phyloP scores from a whole-genome alignment of 768 basidiomycete genomes.

The Phlebiopsis flavidoalba region DNA sequence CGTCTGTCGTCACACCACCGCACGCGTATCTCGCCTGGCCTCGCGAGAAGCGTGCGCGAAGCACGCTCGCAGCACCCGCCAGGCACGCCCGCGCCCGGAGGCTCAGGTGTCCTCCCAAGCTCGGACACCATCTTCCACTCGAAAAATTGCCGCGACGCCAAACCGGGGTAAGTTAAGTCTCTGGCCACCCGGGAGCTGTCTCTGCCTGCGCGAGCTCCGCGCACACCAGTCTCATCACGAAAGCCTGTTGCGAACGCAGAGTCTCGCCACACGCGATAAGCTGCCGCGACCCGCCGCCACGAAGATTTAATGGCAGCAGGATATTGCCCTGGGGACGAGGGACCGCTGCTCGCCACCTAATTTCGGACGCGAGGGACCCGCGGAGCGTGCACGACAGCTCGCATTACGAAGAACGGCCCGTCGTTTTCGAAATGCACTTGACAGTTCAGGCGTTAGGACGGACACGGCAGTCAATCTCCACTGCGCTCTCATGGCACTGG shows the following conservation, averaged over 20 bases:
- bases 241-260: not conserved
- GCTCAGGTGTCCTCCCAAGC: not conserved
- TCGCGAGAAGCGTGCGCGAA: not conserved
- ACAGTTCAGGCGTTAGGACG: too few relatives aligned
- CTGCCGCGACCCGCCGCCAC: not conserved
- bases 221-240: not conserved
- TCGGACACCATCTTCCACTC: not conserved
- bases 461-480: too few relatives aligned
- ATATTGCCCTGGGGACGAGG: too few relatives aligned
- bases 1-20: not conserved
- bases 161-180: conserved; percentile 2
- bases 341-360: too few relatives aligned
- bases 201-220: not conserved
- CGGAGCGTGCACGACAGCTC: too few relatives aligned
- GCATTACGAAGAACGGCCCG: too few relatives aligned
- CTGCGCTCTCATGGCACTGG: not conserved
- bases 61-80: not conserved
- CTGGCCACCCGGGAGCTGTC: not conserved
- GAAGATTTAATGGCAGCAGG: too few relatives aligned
- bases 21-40: not conserved
- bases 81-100: not conserved
- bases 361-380: too few relatives aligned
- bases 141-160: not conserved
- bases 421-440: too few relatives aligned
- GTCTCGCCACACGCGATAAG: not conserved